Conservation (phyloP, 345 rosid genomes). For the Gynandropsis gynandra region DNA sequence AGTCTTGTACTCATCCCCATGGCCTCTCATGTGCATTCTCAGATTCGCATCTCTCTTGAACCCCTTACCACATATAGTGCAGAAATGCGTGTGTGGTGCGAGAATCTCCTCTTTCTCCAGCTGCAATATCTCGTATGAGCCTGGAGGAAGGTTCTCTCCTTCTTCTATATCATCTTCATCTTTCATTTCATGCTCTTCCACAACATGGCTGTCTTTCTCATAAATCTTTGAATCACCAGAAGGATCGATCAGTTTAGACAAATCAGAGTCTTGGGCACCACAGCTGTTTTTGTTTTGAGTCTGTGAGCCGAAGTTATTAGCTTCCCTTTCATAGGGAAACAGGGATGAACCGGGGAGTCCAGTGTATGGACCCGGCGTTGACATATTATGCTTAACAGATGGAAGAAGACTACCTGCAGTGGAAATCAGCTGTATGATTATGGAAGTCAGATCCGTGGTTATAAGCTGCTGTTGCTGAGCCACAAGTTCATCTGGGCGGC, state of each 20-base stretch:
- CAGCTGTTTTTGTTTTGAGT: constrained; percentile 26
- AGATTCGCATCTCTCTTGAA: constrained; percentile 94
- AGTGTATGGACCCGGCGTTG: constrained; percentile 32
- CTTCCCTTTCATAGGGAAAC: constrained; percentile 35
- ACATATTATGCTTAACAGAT: constrained; percentile 56
- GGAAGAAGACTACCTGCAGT: constrained; percentile 95
- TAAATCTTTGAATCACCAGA: constrained; percentile 22
- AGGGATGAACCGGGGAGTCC: constrained; percentile 49
- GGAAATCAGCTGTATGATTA: constrained; percentile 86
- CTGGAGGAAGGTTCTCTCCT: constrained; percentile 88
- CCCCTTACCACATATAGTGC: constrained; percentile 95
- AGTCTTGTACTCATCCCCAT: constrained; percentile 95
- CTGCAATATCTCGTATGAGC: constrained; percentile 87
- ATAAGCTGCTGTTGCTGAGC: constrained; percentile 82
- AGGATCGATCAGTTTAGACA: constrained; percentile 37
- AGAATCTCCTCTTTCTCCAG: constrained; percentile 96
- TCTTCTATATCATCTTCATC: constrained; percentile 93
- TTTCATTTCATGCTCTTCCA: constrained; percentile 70
- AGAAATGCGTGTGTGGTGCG: constrained; percentile 96
- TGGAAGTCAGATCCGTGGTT: constrained; percentile 84
- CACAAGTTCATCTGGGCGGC: constrained; percentile 46
- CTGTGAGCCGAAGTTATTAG: constrained; percentile 33
- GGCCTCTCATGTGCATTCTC: constrained; percentile 99
- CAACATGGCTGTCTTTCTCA: constrained; percentile 33
- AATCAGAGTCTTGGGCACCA: constrained; percentile 33